Evolutionary conservation across 2,329 filamentous ascomycete species (phyloP).

Genomic region (Zasmidium cellare): DNA sequence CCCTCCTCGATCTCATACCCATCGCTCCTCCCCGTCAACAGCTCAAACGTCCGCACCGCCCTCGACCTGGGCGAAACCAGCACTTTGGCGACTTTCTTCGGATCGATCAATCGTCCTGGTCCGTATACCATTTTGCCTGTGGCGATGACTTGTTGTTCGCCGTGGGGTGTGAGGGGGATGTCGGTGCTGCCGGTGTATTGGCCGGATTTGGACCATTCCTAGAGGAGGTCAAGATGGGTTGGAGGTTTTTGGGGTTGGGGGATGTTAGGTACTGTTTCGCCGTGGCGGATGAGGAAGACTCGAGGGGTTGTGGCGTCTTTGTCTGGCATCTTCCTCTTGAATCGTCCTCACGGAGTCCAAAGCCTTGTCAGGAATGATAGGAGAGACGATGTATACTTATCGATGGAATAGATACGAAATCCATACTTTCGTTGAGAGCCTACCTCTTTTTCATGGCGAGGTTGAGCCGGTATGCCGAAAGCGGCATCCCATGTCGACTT

Average conservation of each 20-base stretch:
- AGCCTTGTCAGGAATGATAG: background rate
- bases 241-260: no score
- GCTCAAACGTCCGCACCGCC: conserved; percentile 51
- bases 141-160: conserved; percentile 61
- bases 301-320: conserved; percentile 58
- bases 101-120: conserved; percentile 53
- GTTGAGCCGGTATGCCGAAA: background rate
- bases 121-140: conserved; percentile 52
- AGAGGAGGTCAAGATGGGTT: no score
- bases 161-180: conserved; percentile 78
- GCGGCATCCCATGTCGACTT: background rate
- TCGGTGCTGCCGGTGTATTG: conserved; percentile 83
- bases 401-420: no score
- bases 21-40: conserved; percentile 40
- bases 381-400: no score
- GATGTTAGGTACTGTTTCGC: no score
- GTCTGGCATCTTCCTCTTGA: conserved; percentile 31
- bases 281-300: conserved; percentile 82
- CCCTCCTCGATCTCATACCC: conserved; percentile 60
- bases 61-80: conserved; percentile 54
- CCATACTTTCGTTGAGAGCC: conserved; percentile 7
- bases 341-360: background rate
- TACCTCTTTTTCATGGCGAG: background rate
- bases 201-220: conserved; percentile 86
- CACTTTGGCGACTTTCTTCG: conserved; percentile 47